Base-by-base conservation (phyloP, 176 grass and related monocot genomes). In the Elymus sibiricus region DNA sequence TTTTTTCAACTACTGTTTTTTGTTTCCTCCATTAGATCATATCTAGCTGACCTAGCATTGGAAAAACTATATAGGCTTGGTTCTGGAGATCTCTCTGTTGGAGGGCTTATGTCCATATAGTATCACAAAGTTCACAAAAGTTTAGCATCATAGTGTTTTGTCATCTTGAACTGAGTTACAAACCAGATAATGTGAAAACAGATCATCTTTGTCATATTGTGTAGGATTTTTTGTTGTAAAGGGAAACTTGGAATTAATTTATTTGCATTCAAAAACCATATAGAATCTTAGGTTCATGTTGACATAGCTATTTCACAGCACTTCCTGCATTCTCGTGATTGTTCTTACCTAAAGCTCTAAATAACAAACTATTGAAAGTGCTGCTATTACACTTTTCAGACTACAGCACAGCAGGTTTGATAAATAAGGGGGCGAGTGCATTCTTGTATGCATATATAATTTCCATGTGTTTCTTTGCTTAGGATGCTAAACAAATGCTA, bases 391-490 rank as follows among this genome's bases (percentile, higher is more conserved):
- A 27, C 49, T 58, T 11, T 26, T 46, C 12, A 46, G n/a, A 74
- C n/a, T 46, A 75, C 7, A 47, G 42, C 26, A 27, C 64, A 89
- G 13, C 66, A 66, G 15, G 5, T 75, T 74, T 15, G 40, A n/a
- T 51, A 75, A 51, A 28, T 17, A 76, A 76, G 43, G 16, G 44
- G 72, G 9, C 26, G 21, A 67, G 11, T 82, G 28, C 28, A 81
- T 27, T 35, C 27, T 28, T 58, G 55, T 19, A 58, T 58, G 55
- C 17, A 58, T 22, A 58, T 22, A 22, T 58, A n/a, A 32, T 14
- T 79, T 76, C 40, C 27, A 89, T 75, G 1, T 73, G 65, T 79
- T 38, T 79, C 28, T 84, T 70, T 67, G 26, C 43, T 68, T 77
- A 6, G 9, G 47, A 58, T 66, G 14, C 44, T 67, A 69, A 76